phyloP scores from a whole-genome alignment of 192 early-diverging fungal genomes.

The Mortierella antarctica region DNA sequence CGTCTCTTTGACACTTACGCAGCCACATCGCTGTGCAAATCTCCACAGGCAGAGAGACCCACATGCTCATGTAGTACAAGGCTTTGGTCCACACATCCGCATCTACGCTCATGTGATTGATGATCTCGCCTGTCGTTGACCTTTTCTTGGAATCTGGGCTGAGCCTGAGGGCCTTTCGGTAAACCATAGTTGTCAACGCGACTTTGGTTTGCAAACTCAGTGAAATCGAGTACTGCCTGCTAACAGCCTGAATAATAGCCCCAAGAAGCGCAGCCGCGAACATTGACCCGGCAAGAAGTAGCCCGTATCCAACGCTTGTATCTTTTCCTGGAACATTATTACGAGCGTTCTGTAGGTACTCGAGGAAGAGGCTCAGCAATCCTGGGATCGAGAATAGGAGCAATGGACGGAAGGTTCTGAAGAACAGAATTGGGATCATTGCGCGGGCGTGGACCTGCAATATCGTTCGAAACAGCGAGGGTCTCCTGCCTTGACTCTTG shows the following conservation, averaged over 20 bases:
- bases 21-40: conserved; percentile 33
- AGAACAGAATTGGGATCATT: conserved; percentile 22
- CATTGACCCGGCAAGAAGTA: conserved; percentile 9
- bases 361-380: conserved; percentile 24
- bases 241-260: conserved; percentile 22
- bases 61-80: conserved; percentile 12
- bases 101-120: conserved; percentile 43
- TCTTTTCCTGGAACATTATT: conserved; percentile 23
- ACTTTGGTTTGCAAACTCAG: conserved; percentile 71
- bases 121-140: conserved; percentile 38
- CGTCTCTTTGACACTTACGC: conserved; percentile 7
- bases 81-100: conserved; percentile 33
- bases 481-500: neutral
- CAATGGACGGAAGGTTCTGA: conserved; percentile 9
- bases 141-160: conserved; percentile 60
- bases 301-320: conserved; percentile 6
- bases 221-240: conserved; percentile 13
- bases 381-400: conserved; percentile 26
- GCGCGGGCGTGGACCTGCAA: neutral
- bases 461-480: conserved; percentile 17
- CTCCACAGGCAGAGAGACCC: conserved; percentile 38
- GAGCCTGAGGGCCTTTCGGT: conserved; percentile 81
- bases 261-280: conserved; percentile 9
- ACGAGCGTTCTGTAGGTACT: conserved; percentile 10
- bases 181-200: conserved; percentile 79